These are phyloP conservation scores for Phellopilus nigrolimitatus DNA, from an alignment of 1,284 basidiomycete genomes.

Conservation along the genomic window DNA sequence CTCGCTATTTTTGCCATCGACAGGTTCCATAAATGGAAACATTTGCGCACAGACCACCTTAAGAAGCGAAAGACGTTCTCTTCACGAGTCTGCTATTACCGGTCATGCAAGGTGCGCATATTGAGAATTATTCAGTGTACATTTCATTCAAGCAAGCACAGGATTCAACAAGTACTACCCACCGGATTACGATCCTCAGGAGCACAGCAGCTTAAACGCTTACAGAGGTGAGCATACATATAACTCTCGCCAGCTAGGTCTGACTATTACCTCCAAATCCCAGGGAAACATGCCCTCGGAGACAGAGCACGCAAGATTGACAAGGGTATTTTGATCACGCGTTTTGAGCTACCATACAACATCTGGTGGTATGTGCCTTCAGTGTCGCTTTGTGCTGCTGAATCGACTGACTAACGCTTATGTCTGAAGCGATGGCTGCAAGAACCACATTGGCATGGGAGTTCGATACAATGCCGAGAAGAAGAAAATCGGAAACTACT, in stretches of 20 bases:
- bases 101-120: slow-evolving; percentile 8
- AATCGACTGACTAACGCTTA: neutral
- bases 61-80: too few relatives aligned
- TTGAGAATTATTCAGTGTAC: neutral
- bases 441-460: slow-evolving; percentile 94
- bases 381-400: neutral
- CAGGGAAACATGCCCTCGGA: slow-evolving; percentile 92
- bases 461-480: slow-evolving; percentile 99
- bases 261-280: slow-evolving; percentile 29
- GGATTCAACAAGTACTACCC: slow-evolving; percentile 94
- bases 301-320: slow-evolving; percentile 90
- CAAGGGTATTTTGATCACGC: slow-evolving; percentile 89
- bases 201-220: slow-evolving; percentile 78
- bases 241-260: slow-evolving; percentile 9
- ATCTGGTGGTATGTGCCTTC: slow-evolving; percentile 85
- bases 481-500: slow-evolving; percentile 93
- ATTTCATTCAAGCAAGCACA: slow-evolving; percentile 21
- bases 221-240: slow-evolving; percentile 52
- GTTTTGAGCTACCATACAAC: slow-evolving; percentile 94
- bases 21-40: neutral
- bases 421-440: slow-evolving; percentile 69
- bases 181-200: slow-evolving; percentile 83
- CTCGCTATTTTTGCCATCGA: neutral
- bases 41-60: slow-evolving; percentile 9
- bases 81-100: neutral